Base-by-base conservation (phyloP, 176 grass and related monocot species). In the Ampelocalamus luodianensis region DNA sequence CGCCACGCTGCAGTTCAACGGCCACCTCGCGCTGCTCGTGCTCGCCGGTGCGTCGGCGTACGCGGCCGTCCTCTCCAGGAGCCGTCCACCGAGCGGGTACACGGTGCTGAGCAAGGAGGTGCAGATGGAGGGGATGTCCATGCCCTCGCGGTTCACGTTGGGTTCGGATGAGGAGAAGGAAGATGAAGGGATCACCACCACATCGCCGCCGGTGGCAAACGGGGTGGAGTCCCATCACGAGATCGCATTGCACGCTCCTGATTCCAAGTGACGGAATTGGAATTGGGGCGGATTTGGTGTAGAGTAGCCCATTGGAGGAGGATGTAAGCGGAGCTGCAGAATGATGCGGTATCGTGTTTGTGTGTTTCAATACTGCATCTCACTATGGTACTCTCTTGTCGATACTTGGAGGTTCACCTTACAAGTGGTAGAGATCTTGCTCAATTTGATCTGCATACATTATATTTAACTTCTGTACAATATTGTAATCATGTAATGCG, bases 1-100 rank as follows among this genome's bases (percentile, higher is more conserved):
- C 10, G 93, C 96, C 22, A 95, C 91, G 5, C 90, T 98, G 69
- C 96, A 95, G 91, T 98, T 98, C 85, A 98, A 98, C 73, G 91
- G 93, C 59, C 96, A 98, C 72, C 72, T 98, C 13, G 93, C 96
- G 16, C 70, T 98, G 76, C 93, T 98, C 6, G 76, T 98, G 61
- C 17, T 95, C 3, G 85, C 87, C 0, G 93, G 77, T 16, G 68
- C 85, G 17, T 78, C 34, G 0, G 17, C 89, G 2, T 95, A 95
- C 72, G 85, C 71, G 0, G 66, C 71, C 16, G 75, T 92, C 40
- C 23, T 90, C n/a, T 79, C 37, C 40, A 88, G 62, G 3, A 69
- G 4, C 69, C 42, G 64, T 0, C 63, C 40, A 1, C 82, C 61
- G 10, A 79, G 22, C 17, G 93, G 90, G 29, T 98, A 98, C 78